phyloP scores from a whole-genome alignment of 441 rosid species.

The Erysimum cheiri region DNA sequence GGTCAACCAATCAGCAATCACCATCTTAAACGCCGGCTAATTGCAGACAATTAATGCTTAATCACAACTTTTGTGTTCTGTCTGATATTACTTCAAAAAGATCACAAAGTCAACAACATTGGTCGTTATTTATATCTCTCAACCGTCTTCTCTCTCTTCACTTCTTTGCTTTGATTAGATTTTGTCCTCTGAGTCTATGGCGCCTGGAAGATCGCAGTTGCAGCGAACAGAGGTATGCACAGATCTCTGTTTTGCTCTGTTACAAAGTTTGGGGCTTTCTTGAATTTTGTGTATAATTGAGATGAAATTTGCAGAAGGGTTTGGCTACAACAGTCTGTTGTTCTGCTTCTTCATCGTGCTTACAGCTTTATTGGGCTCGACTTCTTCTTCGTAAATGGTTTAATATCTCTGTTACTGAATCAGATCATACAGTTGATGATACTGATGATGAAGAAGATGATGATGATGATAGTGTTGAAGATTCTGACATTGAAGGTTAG shows the following conservation, averaged over 20 bases:
- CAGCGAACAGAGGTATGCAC: conserved; percentile 19
- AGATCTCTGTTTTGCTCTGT: conserved; percentile 26
- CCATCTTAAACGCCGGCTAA: conserved; percentile 2
- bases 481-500: conserved; percentile 23
- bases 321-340: conserved; percentile 27
- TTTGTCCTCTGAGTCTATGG: background rate
- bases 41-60: conserved; percentile 8
- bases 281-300: background rate
- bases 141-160: conserved; percentile 27
- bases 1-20: conserved; percentile 1
- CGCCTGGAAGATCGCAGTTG: conserved; percentile 17
- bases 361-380: conserved; percentile 31
- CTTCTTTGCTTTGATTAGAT: conserved; percentile 1
- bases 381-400: conserved; percentile 38
- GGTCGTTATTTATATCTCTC: conserved; percentile 31
- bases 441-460: conserved; percentile 13
- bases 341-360: conserved; percentile 33
- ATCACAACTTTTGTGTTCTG: conserved; percentile 6
- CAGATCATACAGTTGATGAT: background rate
- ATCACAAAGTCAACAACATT: conserved; percentile 3
- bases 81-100: background rate
- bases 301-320: conserved; percentile 3
- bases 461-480: conserved; percentile 17
- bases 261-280: conserved; percentile 11
- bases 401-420: conserved; percentile 30